phyloP scores from a whole-genome alignment of 768 basidiomycete species.

The Boletus eberwhitei region DNA sequence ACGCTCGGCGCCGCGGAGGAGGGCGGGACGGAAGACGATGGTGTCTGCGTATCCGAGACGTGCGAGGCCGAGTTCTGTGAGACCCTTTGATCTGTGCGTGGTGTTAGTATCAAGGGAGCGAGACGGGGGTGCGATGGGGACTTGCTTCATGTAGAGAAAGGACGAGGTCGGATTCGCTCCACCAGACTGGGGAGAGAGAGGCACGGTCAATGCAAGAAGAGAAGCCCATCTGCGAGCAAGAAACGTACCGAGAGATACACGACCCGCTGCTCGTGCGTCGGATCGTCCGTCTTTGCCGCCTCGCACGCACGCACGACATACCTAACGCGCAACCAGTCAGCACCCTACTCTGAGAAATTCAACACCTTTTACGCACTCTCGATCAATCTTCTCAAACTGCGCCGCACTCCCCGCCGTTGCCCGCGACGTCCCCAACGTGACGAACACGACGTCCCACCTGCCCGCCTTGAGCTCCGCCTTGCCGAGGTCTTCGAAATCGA shows the following conservation, averaged over 20 bases:
- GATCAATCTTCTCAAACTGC: constrained; percentile 73
- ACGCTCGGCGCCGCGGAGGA: constrained; percentile 49
- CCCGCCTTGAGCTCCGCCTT: constrained; percentile 48
- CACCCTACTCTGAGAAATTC: background rate
- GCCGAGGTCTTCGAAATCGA: constrained; percentile 67
- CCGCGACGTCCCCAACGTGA: constrained; percentile 69
- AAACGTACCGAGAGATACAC: constrained; percentile 60
- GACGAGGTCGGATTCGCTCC: constrained; percentile 48
- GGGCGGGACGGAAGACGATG: constrained; percentile 63
- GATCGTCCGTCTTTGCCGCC: constrained; percentile 52
- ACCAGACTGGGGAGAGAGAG: constrained; percentile 33
- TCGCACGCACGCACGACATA: constrained; percentile 74
- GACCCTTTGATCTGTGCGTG: constrained; percentile 59
- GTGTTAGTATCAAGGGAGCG: background rate
- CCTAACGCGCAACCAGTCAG: constrained; percentile 32
- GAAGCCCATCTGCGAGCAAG: background rate
- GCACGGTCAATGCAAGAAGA: background rate
- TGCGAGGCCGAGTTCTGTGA: constrained; percentile 68
- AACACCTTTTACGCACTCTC: constrained; percentile 47
- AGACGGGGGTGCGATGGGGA: background rate
- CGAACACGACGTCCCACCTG: constrained; percentile 74
- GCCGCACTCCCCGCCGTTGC: constrained; percentile 58
- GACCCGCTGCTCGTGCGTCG: constrained; percentile 50
- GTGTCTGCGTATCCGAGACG: constrained; percentile 66
- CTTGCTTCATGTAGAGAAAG: constrained; percentile 51